A percentile compares a stretch with the other conserved stretches of the same genome.
phyloP scores from a whole-genome alignment of 1,139 yeast genomes.

The Candida sanyaensis region DNA sequence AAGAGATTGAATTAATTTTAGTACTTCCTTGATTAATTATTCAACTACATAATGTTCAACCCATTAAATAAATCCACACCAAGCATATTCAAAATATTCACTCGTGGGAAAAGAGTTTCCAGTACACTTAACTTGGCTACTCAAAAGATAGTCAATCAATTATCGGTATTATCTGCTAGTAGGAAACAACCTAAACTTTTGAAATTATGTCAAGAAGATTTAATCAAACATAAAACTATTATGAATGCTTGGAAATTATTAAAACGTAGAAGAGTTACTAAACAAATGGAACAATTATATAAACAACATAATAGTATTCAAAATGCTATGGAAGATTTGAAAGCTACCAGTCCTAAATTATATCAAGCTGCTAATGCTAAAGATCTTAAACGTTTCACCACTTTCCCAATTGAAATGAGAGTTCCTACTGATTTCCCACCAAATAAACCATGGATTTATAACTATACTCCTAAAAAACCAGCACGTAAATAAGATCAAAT shows the following conservation, averaged over 20 bases:
- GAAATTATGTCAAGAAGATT: constrained; percentile 77
- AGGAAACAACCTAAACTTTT: constrained; percentile 85
- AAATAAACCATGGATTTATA: constrained; percentile 75
- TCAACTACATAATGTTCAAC: constrained; percentile 3
- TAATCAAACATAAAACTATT: constrained; percentile 81
- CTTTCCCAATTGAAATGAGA: constrained; percentile 75
- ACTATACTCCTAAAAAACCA: constrained; percentile 35
- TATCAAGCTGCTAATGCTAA: constrained; percentile 49
- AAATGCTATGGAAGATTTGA: constrained; percentile 75
- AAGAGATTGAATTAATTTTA: too few relatives aligned
- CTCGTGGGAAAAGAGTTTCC: constrained; percentile 40
- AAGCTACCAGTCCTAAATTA: constrained; percentile 46
- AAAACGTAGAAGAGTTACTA: constrained; percentile 49
- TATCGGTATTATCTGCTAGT: constrained; percentile 83
- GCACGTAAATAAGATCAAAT: constrained; percentile 6
- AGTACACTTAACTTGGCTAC: constrained; percentile 52
- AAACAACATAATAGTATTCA: constrained; percentile 68
- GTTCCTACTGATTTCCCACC: constrained; percentile 95
- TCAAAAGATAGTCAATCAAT: constrained; percentile 69
- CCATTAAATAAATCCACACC: constrained; percentile 2
- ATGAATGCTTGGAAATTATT: constrained; percentile 79
- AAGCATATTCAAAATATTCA: constrained; percentile 21
- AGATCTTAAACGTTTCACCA: constrained; percentile 31
- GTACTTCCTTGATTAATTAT: too few relatives aligned
- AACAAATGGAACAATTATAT: constrained; percentile 49